Evolutionary conservation across 2,329 filamentous ascomycete species (phyloP).

Genomic region (Diaporthe caulivora): DNA sequence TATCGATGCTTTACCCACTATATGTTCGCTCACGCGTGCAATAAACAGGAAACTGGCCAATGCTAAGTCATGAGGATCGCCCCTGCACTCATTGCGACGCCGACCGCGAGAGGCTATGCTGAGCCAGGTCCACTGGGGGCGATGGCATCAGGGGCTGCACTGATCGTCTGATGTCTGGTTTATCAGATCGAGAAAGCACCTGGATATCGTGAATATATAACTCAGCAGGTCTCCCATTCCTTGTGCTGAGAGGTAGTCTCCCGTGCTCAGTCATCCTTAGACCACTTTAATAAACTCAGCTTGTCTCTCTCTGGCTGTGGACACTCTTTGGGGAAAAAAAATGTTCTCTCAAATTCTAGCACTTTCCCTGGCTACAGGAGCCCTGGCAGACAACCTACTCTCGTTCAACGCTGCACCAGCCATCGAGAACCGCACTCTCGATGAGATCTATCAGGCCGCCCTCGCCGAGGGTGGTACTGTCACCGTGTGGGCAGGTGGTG

Average conservation of each 20-base stretch:
- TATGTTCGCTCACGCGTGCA: not conserved
- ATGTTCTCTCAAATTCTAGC: constrained; percentile 17
- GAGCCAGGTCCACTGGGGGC: not conserved
- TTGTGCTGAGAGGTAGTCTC: not conserved
- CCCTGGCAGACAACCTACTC: constrained; percentile 25
- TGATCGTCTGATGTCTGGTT: not conserved
- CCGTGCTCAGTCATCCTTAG: constrained; percentile 3
- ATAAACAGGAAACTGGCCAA: constrained; percentile 13
- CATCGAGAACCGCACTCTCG: constrained; percentile 52
- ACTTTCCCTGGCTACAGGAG: constrained; percentile 15
- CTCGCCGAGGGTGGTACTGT: constrained; percentile 59
- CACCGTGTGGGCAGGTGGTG: constrained; percentile 62
- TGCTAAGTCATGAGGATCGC: constrained; percentile 18
- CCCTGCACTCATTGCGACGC: not conserved
- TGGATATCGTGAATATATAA: not conserved
- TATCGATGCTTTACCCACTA: not conserved
- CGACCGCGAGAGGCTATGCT: constrained; percentile 8
- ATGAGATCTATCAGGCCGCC: constrained; percentile 63
- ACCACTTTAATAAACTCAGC: not conserved
- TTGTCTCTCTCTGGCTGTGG: not conserved
- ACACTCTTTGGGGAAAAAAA: constrained; percentile 11
- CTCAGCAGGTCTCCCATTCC: not conserved
- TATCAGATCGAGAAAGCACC: not conserved
- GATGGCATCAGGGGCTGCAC: not conserved
- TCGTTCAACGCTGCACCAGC: constrained; percentile 33